These are phyloP conservation scores for Cutaneotrichosporon dermatis DNA, from an alignment of 1,284 basidiomycete species.

Conservation along the genomic window DNA sequence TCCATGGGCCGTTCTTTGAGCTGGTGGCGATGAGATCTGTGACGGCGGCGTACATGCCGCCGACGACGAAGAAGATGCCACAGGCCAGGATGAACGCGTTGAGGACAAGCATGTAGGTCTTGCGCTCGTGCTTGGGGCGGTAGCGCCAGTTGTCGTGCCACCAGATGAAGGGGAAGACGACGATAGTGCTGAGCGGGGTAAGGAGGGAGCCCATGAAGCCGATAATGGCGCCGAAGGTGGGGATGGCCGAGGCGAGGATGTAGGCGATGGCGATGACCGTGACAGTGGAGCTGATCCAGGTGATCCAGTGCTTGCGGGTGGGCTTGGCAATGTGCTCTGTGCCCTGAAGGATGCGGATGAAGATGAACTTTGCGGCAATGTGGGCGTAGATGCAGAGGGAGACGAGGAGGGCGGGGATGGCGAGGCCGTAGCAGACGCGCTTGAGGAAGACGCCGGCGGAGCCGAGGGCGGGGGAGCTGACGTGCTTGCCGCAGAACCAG, in stretches of 20 bases:
- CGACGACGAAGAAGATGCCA: slow-evolving; percentile 27
- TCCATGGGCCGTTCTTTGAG: slow-evolving; percentile 19
- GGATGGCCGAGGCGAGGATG: slow-evolving; percentile 11
- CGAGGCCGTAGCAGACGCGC: slow-evolving; percentile 47
- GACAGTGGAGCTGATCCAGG: slow-evolving; percentile 24
- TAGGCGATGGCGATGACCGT: slow-evolving; percentile 1
- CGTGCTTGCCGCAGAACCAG: slow-evolving; percentile 42
- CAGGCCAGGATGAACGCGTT: slow-evolving; percentile 22
- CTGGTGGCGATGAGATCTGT: slow-evolving; percentile 57
- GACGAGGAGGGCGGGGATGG: slow-evolving; percentile 39
- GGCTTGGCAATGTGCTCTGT: slow-evolving; percentile 27
- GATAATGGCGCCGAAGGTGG: slow-evolving; percentile 24
- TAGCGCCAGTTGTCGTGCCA: slow-evolving; percentile 16
- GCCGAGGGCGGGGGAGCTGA: slow-evolving; percentile 44
- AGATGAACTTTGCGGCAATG: slow-evolving; percentile 33
- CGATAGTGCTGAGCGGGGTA: slow-evolving; percentile 9
- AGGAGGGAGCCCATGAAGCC: slow-evolving; percentile 31
- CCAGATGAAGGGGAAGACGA: slow-evolving; percentile 13
- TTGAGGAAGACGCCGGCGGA: slow-evolving; percentile 46
- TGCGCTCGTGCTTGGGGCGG: slow-evolving; percentile 16
- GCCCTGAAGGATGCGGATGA: slow-evolving; percentile 30
- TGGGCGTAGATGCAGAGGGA: slow-evolving; percentile 24
- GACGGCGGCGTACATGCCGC: slow-evolving; percentile 54
- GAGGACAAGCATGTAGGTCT: slow-evolving; percentile 16
- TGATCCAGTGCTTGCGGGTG: slow-evolving; percentile 29